Percentiles rank a stretch among this genome's conserved stretches.
Evolutionary conservation across 2,329 filamentous ascomycete genomes (phyloP).

Genomic region (Colletotrichum phormii): DNA sequence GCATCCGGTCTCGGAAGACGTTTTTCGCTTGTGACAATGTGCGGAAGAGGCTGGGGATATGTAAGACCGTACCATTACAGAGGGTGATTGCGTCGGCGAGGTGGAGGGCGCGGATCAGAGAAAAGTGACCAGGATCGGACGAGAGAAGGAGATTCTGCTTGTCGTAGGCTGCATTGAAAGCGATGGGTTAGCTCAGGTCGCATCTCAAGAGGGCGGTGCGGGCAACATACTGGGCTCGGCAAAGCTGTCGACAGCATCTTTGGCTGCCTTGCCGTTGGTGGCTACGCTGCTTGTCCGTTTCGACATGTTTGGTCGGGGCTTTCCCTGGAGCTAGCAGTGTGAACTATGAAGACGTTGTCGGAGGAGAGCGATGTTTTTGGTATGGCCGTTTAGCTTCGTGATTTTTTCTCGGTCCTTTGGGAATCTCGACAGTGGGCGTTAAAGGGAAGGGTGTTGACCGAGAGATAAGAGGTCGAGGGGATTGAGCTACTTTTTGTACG

Average conservation of each 20-base stretch:
- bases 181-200: not conserved
- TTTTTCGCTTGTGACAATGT: not conserved
- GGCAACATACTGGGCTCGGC: slow-evolving; percentile 48
- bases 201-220: slow-evolving; percentile 1
- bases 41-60: not conserved
- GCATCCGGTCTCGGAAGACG: not conserved
- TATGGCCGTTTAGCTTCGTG: not conserved
- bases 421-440: not conserved
- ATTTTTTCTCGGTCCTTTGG: not conserved
- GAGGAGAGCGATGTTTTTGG: not conserved
- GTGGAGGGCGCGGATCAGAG: slow-evolving; percentile 76
- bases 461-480: slow-evolving; percentile 5
- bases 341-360: not conserved
- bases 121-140: slow-evolving; percentile 79
- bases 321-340: not conserved
- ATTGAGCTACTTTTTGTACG: slow-evolving; percentile 21
- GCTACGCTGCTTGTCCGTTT: slow-evolving; percentile 66
- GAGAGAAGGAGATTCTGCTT: slow-evolving; percentile 82
- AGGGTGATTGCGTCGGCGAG: slow-evolving; percentile 87
- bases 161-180: slow-evolving; percentile 65
- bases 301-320: slow-evolving; percentile 63
- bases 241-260: slow-evolving; percentile 42
- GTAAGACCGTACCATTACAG: slow-evolving; percentile 73
- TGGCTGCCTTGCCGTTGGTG: slow-evolving; percentile 58
- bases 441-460: not conserved